These are phyloP conservation scores for Dalbergia cultrata DNA, from an alignment of 306 rosid genomes.

Conservation along the genomic window DNA sequence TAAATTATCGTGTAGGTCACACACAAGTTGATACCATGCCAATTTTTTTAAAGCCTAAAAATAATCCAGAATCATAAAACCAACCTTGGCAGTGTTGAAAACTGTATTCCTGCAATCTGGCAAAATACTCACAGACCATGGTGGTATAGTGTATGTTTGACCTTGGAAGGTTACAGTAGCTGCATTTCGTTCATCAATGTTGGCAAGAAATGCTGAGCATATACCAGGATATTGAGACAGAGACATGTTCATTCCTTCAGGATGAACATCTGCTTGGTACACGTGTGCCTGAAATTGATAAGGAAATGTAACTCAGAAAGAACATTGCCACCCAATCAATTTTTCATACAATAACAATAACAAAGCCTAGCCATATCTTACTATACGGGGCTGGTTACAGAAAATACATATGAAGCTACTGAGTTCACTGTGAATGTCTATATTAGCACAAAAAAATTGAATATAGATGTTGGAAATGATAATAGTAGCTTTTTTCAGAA, in stretches of 20 bases:
- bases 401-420: background rate
- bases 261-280: conserved; percentile 52
- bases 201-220: conserved; percentile 95
- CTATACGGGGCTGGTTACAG: background rate
- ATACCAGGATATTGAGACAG: conserved; percentile 50
- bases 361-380: background rate
- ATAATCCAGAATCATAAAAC: conserved; percentile 33
- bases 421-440: conserved; percentile 6
- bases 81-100: conserved; percentile 96
- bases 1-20: conserved; percentile 22
- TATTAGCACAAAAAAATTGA: background rate
- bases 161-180: conserved; percentile 84
- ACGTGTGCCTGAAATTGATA: conserved; percentile 79
- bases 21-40: conserved; percentile 22
- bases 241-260: conserved; percentile 53
- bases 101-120: conserved; percentile 86
- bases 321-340: conserved; percentile 1
- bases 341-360: background rate
- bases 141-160: conserved; percentile 77
- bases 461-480: conserved; percentile 13
- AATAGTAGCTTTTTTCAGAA: background rate
- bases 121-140: conserved; percentile 96
- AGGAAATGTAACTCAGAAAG: conserved; percentile 18
- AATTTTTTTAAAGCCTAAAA: conserved; percentile 33
- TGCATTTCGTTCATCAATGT: conserved; percentile 74